Evolutionary conservation across 2,329 filamentous ascomycete species (phyloP), one percentile per base, ranked within the genome.

Genomic region (Claviceps quebecensis): DNA sequence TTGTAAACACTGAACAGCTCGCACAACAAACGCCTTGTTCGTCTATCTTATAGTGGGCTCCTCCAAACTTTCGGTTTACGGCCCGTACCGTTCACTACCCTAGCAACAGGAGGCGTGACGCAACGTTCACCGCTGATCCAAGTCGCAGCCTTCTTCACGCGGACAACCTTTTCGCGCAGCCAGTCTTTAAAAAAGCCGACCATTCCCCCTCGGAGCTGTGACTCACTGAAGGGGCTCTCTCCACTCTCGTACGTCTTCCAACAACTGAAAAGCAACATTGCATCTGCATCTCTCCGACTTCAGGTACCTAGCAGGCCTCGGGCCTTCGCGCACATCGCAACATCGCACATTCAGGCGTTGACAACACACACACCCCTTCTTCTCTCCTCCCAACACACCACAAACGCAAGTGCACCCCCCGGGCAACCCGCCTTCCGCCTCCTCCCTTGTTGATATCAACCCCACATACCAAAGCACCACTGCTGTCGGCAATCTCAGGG

Each of bases 301-400:
- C 9, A 34, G 29, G 29, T 34, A 34, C 29, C 29, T 11, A 34
- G 29, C 29, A 34, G 29, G 29, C 9, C 29, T 34, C 29, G 9
- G 29, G 29, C 29, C 29, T 38, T 47, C 36, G 34, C 48, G 48
- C 47, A 34, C 34, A 26, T 34, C 29, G 29, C 29, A 34, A 11
- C 34, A 44, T 17, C 34, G 40, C 17, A 19, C 19, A 13, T 36
- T 51, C 37, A 36, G 49, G 49, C 49, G 23, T 65, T 70, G 41
- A 60, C 66, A 19, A 58, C 65, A 40, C 47, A 23, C 22, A 36
- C 43, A 6, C 37, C 23, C 22, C 23, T 16, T 14, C 43, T 13
- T 13, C 16, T n/a, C 17, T 19, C 7, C 19, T 22, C 14, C 43
- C 22, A 45, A 23, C 17, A 44, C 13, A 16, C 22, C 41, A 44